These are phyloP conservation scores for Stevia rebaudiana DNA, from an alignment of 140 eudicot genomes.

Conservation along the genomic window DNA sequence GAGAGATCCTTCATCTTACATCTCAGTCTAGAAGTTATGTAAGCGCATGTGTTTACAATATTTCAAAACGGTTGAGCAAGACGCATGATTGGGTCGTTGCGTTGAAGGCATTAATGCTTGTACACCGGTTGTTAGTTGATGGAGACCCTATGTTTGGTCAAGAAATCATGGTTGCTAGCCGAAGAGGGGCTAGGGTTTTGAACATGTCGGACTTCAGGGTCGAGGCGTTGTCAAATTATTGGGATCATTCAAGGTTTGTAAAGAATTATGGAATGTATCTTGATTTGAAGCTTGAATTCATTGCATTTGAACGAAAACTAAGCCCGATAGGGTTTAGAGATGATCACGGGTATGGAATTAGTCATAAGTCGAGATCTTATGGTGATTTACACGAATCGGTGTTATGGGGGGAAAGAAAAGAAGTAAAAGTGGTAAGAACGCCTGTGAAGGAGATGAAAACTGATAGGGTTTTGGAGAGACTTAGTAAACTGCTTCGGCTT, in stretches of 20 bases:
- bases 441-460: constrained; percentile 55
- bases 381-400: constrained; percentile 44
- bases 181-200: constrained; percentile 70
- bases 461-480: constrained; percentile 49
- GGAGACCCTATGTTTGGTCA: constrained; percentile 62
- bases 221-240: constrained; percentile 69
- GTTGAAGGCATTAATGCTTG: constrained; percentile 58
- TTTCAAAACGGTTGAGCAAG: constrained; percentile 56
- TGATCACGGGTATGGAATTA: constrained; percentile 35
- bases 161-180: constrained; percentile 68
- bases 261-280: constrained; percentile 62
- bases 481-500: constrained; percentile 56
- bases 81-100: constrained; percentile 88
- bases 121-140: constrained; percentile 60
- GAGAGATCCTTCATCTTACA: constrained; percentile 53
- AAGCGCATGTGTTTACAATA: constrained; percentile 46
- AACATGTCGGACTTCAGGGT: constrained; percentile 78
- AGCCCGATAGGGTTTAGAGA: constrained; percentile 29
- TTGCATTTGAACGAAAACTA: constrained; percentile 47
- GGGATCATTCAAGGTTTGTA: constrained; percentile 91
- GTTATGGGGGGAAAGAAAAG: constrained; percentile 22
- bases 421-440: constrained; percentile 35
- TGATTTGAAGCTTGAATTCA: constrained; percentile 69
- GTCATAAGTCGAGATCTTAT: constrained; percentile 42
- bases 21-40: constrained; percentile 54